Percentiles rank a stretch among this genome's conserved stretches.
Conservation (phyloP, 371 early-diverging fungal species). For the Dentiscutata heterogama region DNA sequence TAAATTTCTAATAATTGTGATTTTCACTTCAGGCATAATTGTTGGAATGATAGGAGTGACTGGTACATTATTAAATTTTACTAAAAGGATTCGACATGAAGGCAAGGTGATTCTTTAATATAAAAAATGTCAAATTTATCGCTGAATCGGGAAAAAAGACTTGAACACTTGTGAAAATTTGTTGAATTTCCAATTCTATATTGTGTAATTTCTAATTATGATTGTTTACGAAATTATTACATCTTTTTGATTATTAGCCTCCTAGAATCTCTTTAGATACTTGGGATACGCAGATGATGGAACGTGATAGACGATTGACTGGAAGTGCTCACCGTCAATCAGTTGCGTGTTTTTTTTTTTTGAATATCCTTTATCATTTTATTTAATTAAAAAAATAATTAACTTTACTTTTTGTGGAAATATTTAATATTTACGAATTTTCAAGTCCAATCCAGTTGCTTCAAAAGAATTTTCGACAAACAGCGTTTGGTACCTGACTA, state of each 20-base stretch:
- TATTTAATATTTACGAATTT: not conserved
- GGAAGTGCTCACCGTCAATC: constrained; percentile 58
- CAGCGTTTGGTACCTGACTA: constrained; percentile 33
- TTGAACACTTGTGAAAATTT: no score
- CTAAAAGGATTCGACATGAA: constrained; percentile 53
- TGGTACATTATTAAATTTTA: constrained; percentile 52
- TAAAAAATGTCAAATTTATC: not conserved
- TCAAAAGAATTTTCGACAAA: constrained; percentile 22
- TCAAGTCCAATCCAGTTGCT: not conserved
- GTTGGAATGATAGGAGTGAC: constrained; percentile 57
- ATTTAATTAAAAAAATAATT: not conserved
- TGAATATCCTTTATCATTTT: not conserved
- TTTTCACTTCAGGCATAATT: constrained; percentile 52
- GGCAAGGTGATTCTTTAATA: constrained; percentile 55
- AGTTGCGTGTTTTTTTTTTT: constrained; percentile 45
- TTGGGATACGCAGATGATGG: constrained; percentile 60
- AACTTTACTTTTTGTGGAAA: not conserved
- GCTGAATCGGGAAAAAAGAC: not conserved
- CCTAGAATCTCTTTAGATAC: constrained; percentile 56
- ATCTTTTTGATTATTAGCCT: constrained; percentile 48
- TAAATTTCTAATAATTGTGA: not conserved
- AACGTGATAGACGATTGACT: constrained; percentile 57
- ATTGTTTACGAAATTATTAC: not conserved
- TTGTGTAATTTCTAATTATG: not conserved
- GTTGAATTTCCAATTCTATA: no score